A percentile compares a stretch with the other conserved stretches of the same genome.
These are phyloP conservation scores for Pseudogymnoascus sp. DNA, from an alignment of 2,329 filamentous ascomycete species.

Conservation along the genomic window DNA sequence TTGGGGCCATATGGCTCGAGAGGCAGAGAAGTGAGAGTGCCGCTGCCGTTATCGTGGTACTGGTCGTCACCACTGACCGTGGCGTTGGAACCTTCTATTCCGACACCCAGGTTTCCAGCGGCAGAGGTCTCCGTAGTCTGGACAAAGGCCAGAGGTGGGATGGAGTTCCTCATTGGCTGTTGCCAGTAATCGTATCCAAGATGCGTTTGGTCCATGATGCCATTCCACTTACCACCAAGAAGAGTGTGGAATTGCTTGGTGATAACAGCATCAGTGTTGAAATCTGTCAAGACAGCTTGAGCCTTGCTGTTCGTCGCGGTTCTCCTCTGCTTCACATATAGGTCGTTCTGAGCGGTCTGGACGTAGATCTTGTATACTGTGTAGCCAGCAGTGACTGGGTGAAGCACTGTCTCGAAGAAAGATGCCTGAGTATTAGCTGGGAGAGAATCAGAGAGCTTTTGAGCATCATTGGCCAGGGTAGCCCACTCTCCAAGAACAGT, in stretches of 20 bases:
- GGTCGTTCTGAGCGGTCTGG: slow-evolving; percentile 42
- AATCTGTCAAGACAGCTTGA: slow-evolving; percentile 42
- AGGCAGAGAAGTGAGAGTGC: slow-evolving; percentile 45
- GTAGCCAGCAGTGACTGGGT: slow-evolving; percentile 50
- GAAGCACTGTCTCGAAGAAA: slow-evolving; percentile 55
- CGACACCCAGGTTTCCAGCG: slow-evolving; percentile 54
- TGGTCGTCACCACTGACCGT: slow-evolving; percentile 60
- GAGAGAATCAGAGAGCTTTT: slow-evolving; percentile 48
- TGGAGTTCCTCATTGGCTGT: slow-evolving; percentile 62
- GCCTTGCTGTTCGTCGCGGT: slow-evolving; percentile 49
- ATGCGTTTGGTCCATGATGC: slow-evolving; percentile 54
- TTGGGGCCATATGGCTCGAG: slow-evolving; percentile 51
- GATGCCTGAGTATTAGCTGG: slow-evolving; percentile 43
- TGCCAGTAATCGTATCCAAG: slow-evolving; percentile 55
- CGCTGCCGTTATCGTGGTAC: slow-evolving; percentile 49
- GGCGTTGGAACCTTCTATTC: slow-evolving; percentile 57
- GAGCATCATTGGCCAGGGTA: slow-evolving; percentile 43
- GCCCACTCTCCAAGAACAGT: slow-evolving; percentile 48
- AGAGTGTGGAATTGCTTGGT: slow-evolving; percentile 50
- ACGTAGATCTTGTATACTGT: slow-evolving; percentile 48
- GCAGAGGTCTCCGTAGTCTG: slow-evolving; percentile 50
- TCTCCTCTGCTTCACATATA: slow-evolving; percentile 48
- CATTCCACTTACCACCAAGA: slow-evolving; percentile 53
- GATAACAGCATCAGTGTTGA: slow-evolving; percentile 49
- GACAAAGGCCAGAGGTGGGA: slow-evolving; percentile 53